Evolutionary conservation across 768 basidiomycete genomes (phyloP).

Genomic region (Cubamyces lactineus): DNA sequence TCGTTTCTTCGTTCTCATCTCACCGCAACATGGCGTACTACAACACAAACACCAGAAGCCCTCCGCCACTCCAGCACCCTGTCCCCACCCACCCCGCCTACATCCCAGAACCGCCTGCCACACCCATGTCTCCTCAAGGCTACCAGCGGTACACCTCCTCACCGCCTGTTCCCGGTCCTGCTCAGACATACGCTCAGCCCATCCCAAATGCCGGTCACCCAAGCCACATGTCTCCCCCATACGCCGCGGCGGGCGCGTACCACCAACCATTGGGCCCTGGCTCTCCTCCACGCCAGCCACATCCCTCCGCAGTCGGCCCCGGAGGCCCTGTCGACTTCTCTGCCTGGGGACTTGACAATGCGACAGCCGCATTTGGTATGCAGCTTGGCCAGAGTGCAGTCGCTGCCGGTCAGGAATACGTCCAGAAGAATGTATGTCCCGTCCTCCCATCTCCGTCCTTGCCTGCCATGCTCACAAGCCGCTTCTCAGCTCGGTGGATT

Average conservation of each 20-base stretch:
- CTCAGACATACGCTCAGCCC: conserved; percentile 32
- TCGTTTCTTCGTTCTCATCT: neutral
- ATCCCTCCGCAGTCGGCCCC: conserved; percentile 42
- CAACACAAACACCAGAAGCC: conserved; percentile 52
- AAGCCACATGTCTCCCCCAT: conserved; percentile 21
- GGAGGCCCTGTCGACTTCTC: conserved; percentile 52
- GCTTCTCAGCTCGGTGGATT: conserved; percentile 70
- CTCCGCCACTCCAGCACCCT: conserved; percentile 84
- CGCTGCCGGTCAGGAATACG: conserved; percentile 92
- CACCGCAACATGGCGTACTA: conserved; percentile 40
- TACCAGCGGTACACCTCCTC: conserved; percentile 76
- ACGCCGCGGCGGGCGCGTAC: conserved; percentile 30
- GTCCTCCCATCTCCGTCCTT: too few species aligned
- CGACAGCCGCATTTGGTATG: conserved; percentile 95
- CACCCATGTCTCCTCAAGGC: conserved; percentile 71
- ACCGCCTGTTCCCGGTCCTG: conserved; percentile 42
- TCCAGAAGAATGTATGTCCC: conserved; percentile 84
- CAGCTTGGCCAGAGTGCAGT: conserved; percentile 93
- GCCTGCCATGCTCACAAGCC: neutral
- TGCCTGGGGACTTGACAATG: conserved; percentile 87
- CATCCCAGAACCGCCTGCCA: conserved; percentile 82
- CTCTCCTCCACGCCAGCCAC: conserved; percentile 34
- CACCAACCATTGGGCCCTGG: conserved; percentile 34
- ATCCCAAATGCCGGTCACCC: conserved; percentile 23
- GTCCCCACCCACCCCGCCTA: conserved; percentile 87